phyloP scores from a whole-genome alignment of 441 rosid genomes.

The Pelargonium citronellum region DNA sequence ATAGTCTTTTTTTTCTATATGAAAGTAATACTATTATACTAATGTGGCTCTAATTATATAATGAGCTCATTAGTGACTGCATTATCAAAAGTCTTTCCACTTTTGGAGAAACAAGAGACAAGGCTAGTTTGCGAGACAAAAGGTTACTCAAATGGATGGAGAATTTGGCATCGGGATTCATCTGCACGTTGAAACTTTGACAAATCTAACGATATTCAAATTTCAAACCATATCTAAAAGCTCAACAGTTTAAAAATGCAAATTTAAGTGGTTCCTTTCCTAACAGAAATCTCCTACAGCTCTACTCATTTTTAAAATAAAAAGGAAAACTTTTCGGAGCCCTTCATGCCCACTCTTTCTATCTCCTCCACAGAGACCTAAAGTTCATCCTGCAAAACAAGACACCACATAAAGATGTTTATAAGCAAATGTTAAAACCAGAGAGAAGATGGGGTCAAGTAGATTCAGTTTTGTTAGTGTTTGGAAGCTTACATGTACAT shows the following conservation, averaged over 20 bases:
- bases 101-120: too few species aligned
- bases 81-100: too few species aligned
- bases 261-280: slow-evolving; percentile 14
- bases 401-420: background rate
- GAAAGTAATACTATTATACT: too few species aligned
- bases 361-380: slow-evolving; percentile 26
- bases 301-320: background rate
- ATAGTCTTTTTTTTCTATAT: too few species aligned
- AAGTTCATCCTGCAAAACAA: slow-evolving; percentile 65
- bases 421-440: background rate
- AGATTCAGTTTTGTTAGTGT: too few species aligned
- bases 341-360: background rate
- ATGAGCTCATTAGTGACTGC: too few species aligned
- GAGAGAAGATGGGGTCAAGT: background rate
- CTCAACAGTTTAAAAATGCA: slow-evolving; percentile 14
- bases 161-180: too few species aligned
- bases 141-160: too few species aligned
- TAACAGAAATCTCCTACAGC: slow-evolving; percentile 18
- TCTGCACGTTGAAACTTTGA: too few species aligned
- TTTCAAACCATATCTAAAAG: slow-evolving; percentile 6
- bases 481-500: slow-evolving; percentile 37
- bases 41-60: too few species aligned
- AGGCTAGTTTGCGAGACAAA: too few species aligned
- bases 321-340: slow-evolving; percentile 15
- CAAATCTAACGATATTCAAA: too few species aligned